Base-by-base conservation (phyloP, 1,284 basidiomycete species). In the Melampsora larici-populina region DNA sequence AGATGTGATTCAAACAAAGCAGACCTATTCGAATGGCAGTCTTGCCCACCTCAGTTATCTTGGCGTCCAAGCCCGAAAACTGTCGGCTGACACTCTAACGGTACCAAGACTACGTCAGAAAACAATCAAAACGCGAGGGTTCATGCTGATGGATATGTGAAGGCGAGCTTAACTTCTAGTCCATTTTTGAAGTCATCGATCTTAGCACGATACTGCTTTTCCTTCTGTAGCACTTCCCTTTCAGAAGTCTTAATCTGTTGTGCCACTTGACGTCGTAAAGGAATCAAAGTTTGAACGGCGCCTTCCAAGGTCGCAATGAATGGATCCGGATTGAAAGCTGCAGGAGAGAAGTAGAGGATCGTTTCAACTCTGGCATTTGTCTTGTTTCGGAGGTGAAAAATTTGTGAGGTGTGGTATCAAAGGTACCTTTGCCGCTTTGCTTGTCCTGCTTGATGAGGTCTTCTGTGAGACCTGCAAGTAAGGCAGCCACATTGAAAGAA, bases 11-110 rank as follows among this genome's bases (percentile, higher is more conserved):
- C 40, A 31, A 58, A 15, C 8, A 33, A 40, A 58, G 33, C 87
- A 82, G 81, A 90, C 94, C 96, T 82, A 99, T 97, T 60, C 95
- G 88, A 73, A 98, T 91, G 2, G 97, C 94, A 7, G 94, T 94
- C 76, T 93, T 89, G 26, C 95, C 94, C 29, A 99, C 96, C 82
- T 96, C 92, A 73, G 90, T 94, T 87, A 99, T 95, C 82, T 84
- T 86, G 11, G 76, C 69, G 49, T 78, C 70, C n/a, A 78, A 71
- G 46, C 60, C 76, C 6, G 76, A 78, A 26, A 78, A 78, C 46
- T 78, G 68, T 26, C 65, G 76, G 26, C 46, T 66, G n/a, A 71
- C 76, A 36, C 64, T 78, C 76, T 78, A 46, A 15, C 26, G 15
- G 33, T 24, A 58, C 24, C 26, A 3, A 65, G 36, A 1, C 15